Percentiles rank a stretch among this genome's conserved stretches.
These are phyloP conservation scores for Aspergillus floridensis DNA, from an alignment of 2,329 filamentous ascomycete genomes.

Conservation along the genomic window DNA sequence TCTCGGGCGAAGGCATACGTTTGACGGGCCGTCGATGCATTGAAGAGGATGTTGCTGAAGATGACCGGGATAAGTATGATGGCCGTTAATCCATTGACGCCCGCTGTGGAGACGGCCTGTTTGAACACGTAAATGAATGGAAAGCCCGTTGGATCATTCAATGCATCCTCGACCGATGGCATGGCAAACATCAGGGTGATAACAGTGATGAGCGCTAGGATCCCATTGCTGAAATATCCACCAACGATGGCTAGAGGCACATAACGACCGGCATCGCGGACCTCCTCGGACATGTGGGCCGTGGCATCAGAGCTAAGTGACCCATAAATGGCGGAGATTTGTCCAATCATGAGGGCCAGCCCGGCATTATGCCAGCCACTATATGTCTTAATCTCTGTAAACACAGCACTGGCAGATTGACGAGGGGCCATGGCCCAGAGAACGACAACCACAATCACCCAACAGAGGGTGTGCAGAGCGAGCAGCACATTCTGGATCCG, in stretches of 20 bases:
- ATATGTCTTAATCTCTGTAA: slow-evolving; percentile 37
- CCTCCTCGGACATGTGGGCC: slow-evolving; percentile 48
- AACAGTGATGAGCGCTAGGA: slow-evolving; percentile 45
- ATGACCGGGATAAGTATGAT: slow-evolving; percentile 43
- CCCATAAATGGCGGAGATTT: slow-evolving; percentile 34
- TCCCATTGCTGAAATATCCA: slow-evolving; percentile 46
- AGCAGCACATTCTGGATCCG: slow-evolving; percentile 39
- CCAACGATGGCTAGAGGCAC: slow-evolving; percentile 48
- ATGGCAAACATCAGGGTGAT: slow-evolving; percentile 44
- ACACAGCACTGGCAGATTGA: slow-evolving; percentile 29
- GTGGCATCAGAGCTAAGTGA: slow-evolving; percentile 32
- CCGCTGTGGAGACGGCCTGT: slow-evolving; percentile 22
- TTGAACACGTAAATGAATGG: slow-evolving; percentile 51
- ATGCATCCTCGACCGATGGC: slow-evolving; percentile 33
- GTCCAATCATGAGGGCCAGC: slow-evolving; percentile 37
- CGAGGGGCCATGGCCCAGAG: slow-evolving; percentile 36
- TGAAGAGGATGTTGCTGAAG: slow-evolving; percentile 39
- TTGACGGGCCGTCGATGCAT: slow-evolving; percentile 42
- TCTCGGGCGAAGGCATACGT: slow-evolving; percentile 47
- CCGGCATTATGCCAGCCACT: slow-evolving; percentile 41
- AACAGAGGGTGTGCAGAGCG: slow-evolving; percentile 39
- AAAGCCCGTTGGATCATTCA: slow-evolving; percentile 43
- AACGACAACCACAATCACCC: slow-evolving; percentile 31
- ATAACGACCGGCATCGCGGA: slow-evolving; percentile 45
- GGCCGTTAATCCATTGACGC: slow-evolving; percentile 35